Evolutionary conservation across 2,329 filamentous ascomycete species (phyloP), one percentile per base, ranked within the genome.

Genomic region (Shiraia bambusicola): DNA sequence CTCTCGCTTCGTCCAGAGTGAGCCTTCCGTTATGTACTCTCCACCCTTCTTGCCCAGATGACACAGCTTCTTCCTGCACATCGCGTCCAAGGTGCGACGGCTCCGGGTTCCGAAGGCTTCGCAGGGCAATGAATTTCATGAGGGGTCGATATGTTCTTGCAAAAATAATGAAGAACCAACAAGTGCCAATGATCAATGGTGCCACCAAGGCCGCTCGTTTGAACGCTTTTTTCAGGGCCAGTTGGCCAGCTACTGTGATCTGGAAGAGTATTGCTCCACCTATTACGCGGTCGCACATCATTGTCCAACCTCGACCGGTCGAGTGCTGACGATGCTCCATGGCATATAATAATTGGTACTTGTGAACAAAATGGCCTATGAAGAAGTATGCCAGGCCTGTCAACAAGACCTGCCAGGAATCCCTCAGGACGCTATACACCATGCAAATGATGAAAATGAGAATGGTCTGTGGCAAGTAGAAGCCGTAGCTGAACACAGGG

Each of bases 271-370:
- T 72, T 8, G 96, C 72, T 1, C 93, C 93, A 16, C 96, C 74
- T 41, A 97, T 81, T 45, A 96, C 80, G 26, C 93, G 87, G 62
- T 93, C 89, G 70, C 90, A 95, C 49, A 98, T 95, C 79, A 98
- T 95, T 34, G 87, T 86, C 93, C 93, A 98, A 4, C 91, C 90
- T 47, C 86, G 84, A 14, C 94, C 94, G 0, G 92, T 97, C 12
- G 90, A 89, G 64, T 95, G 90, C 61, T 94, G 89, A 12, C 89
- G 87, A 66, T 97, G 92, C 59, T 97, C 91, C 93, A 98, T 98
- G 24, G 93, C 90, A 67, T 98, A 98, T 4, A 98, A 77, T 4
- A 98, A 76, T 73, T 98, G 94, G 70, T 98, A 98, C 67, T 96
- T 96, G 79, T 95, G 94, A 24, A 88, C 87, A 63, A 92, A 92